Evolutionary conservation across 768 basidiomycete species (phyloP), one percentile per base, ranked within the genome.

Genomic region (Rhizopogon roseolus): DNA sequence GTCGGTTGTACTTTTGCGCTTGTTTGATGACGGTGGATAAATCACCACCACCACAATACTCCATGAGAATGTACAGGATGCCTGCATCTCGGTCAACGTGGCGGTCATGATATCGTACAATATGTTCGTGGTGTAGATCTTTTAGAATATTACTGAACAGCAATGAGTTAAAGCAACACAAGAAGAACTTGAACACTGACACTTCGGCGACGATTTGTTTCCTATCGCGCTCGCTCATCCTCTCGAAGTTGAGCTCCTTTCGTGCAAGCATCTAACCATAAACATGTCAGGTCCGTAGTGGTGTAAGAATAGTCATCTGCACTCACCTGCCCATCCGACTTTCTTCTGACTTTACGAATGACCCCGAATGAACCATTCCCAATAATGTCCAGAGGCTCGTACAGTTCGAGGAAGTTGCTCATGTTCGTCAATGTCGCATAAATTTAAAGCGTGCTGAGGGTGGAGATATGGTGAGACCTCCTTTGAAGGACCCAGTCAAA

Each of bases 201-300:
- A 98, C 97, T 84, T 99, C 97, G 10, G 95, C 85, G 3, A 97
- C 89, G 51, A 99, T 95, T 69, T 98, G 97, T 67, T 94, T 94
- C 61, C 93, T 81, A 67, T 99, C 97, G 38, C 93, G 81, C 69
- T 98, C 93, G 37, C 81, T 88, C 96, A 99, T 98, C 48, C 90
- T 83, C 64, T 96, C 93, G 71, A 98, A 99, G 72, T 98, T 94
- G 63, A 99, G 84, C 70, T 99, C 94, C 65, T 99, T 97, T 34
- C 93, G 76, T 4, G 95, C 95, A 60, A 93, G 89, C 34, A 88
- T 67, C 90, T 93, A 58, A 2, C 6, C 9, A 3, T 6, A n/a
- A 11, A 9, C 22, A 36, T 22, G 22, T 48, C 1, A 48, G 25
- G 9, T 48, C 17, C 6, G 11, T 22, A 25, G 2, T 22, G 3